Base-by-base conservation (phyloP, 2,329 filamentous ascomycete species). In the Colletotrichum horii region DNA sequence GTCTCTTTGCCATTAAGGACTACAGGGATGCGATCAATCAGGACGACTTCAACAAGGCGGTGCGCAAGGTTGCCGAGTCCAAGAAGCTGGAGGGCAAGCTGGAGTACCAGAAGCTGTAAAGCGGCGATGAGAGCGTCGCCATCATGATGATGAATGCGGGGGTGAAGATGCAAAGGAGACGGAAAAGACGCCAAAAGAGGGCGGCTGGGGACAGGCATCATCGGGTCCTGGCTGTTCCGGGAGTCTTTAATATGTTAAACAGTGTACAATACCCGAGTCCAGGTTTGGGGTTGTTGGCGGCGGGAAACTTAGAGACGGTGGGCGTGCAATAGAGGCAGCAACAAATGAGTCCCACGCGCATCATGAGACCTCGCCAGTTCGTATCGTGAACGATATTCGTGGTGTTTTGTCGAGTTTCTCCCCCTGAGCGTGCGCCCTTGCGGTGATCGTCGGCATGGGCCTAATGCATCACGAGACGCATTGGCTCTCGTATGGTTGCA, bases 81-180 rank as follows among this genome's bases (percentile, higher is more conserved):
- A 99, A 99, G 95, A 99, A 99, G 88, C 87, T 99, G 81, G 97
- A 99, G 87, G 96, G 97, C 86, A 98, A 98, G 89, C 90, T 98
- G 66, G 96, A 98, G 86, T 98, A 98, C 87, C 94, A 98, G 91
- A 98, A 98, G 88, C 89, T 98, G 87, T 98, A 74, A 71, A 38
- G 70, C 11, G 28, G 36, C n/a, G 36, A 28, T 19, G 12, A 58
- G 24, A 19, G 28, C 26, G 24, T 26, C 34, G 34, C 22, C 30
- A n/a, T 26, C 43, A 69, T 36, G 58, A 34, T 38, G 74, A 60
- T 19, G 67, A 52, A 73, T 24, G 64, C 15, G 43, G 36, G 30
- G 32, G 11, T 26, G 19, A 26, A 34, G 30, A 52, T 22, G 70
- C 34, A 19, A 22, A 68, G 64, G 16, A 61, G 61, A 22, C 22